These are phyloP conservation scores for Juglanconis oblonga DNA, from an alignment of 2,329 filamentous ascomycete species.

Conservation along the genomic window DNA sequence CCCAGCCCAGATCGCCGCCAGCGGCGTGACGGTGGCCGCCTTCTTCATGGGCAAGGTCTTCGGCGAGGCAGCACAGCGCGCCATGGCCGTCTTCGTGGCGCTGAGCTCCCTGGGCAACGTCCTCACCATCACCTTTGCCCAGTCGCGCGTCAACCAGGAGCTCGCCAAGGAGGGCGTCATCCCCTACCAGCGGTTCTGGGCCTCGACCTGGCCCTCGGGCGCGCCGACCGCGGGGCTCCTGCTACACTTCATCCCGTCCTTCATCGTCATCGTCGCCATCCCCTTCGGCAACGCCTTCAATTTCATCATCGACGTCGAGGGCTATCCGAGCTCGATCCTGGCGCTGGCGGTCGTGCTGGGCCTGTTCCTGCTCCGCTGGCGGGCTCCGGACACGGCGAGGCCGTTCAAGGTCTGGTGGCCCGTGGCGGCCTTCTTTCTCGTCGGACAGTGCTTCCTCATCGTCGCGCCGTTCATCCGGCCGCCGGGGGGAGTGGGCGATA, in stretches of 20 bases:
- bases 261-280: conserved; percentile 64
- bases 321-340: conserved; percentile 63
- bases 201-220: conserved; percentile 64
- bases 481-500: conserved; percentile 39
- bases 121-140: conserved; percentile 67
- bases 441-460: conserved; percentile 52
- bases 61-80: conserved; percentile 40
- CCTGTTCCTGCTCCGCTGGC: conserved; percentile 57
- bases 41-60: conserved; percentile 66
- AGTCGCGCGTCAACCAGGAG: conserved; percentile 44
- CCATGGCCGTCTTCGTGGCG: conserved; percentile 44
- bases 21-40: conserved; percentile 65
- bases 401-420: conserved; percentile 65
- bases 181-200: conserved; percentile 45
- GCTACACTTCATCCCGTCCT: conserved; percentile 65
- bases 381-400: conserved; percentile 56
- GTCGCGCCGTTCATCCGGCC: conserved; percentile 63
- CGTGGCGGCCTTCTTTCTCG: conserved; percentile 54
- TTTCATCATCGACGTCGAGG: conserved; percentile 71
- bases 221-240: conserved; percentile 66
- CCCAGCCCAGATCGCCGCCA: conserved; percentile 62
- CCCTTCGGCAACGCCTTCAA: conserved; percentile 66
- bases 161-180: conserved; percentile 9
- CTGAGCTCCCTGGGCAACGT: conserved; percentile 69
- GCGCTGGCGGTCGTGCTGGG: conserved; percentile 55